These are phyloP conservation scores for Ceratobasidium sp. DNA, from an alignment of 1,284 basidiomycete genomes.

Conservation along the genomic window DNA sequence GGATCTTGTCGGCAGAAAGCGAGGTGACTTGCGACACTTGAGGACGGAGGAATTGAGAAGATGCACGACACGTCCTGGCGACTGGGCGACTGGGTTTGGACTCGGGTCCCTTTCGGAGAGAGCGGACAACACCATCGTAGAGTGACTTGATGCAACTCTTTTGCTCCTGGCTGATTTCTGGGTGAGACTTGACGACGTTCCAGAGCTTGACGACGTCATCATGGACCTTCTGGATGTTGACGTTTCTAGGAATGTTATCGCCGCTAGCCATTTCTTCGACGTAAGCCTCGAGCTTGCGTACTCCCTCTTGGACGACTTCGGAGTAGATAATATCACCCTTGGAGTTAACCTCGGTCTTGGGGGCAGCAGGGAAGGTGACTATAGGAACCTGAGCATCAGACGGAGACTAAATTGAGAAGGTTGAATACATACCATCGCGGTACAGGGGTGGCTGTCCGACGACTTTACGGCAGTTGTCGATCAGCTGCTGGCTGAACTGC, in stretches of 20 bases:
- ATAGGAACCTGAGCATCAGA: slow-evolving; percentile 31
- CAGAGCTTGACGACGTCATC: slow-evolving; percentile 95
- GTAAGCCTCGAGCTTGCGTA: slow-evolving; percentile 96
- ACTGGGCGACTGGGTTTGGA: slow-evolving; percentile 58
- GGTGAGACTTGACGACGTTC: slow-evolving; percentile 96
- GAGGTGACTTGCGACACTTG: slow-evolving; percentile 70
- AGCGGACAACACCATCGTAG: slow-evolving; percentile 92
- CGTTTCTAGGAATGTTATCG: slow-evolving; percentile 76
- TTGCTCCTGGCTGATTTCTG: slow-evolving; percentile 94
- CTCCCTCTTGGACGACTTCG: slow-evolving; percentile 92
- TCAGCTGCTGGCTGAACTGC: slow-evolving; percentile 93
- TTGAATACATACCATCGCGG: slow-evolving; percentile 76
- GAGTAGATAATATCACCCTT: slow-evolving; percentile 95
- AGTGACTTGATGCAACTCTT: slow-evolving; percentile 97
- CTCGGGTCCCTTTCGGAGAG: slow-evolving; percentile 71
- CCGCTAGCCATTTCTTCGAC: slow-evolving; percentile 98
- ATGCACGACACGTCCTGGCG: slow-evolving; percentile 78
- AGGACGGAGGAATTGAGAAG: slow-evolving; percentile 92
- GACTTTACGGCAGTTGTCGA: slow-evolving; percentile 90
- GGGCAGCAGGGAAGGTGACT: slow-evolving; percentile 98
- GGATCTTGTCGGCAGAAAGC: slow-evolving; percentile 87
- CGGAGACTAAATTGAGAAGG: slow-evolving; percentile 3
- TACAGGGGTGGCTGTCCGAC: slow-evolving; percentile 83
- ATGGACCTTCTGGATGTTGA: slow-evolving; percentile 96
- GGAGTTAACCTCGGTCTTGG: slow-evolving; percentile 88